These are phyloP conservation scores for Aphanomyces cochlioides DNA, from an alignment of 352 stramenopile genomes.

Conservation along the genomic window DNA sequence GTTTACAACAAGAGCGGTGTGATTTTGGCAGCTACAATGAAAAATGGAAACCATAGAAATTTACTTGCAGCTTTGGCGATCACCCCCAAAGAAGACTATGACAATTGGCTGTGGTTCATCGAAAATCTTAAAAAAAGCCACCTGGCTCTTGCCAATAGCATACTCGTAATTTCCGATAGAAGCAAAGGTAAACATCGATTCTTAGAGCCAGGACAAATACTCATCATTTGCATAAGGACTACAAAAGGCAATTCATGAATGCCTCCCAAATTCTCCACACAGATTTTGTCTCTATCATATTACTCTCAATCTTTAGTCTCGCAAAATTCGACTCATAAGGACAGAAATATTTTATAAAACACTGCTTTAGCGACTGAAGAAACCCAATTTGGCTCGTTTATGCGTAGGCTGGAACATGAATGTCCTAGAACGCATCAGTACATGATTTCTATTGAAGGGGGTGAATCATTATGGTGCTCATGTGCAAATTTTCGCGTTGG, in stretches of 20 bases:
- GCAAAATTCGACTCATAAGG: too few relatives aligned
- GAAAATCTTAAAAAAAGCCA: neutral
- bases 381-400: too few relatives aligned
- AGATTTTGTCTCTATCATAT: too few relatives aligned
- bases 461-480: too few relatives aligned
- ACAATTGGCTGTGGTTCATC: neutral
- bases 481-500: too few relatives aligned
- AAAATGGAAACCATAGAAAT: neutral
- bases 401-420: too few relatives aligned
- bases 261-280: too few relatives aligned
- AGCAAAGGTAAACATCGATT: neutral
- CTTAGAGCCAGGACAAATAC: neutral
- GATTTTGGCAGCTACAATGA: neutral
- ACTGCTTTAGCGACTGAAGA: too few relatives aligned
- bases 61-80: neutral
- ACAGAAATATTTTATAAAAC: too few relatives aligned
- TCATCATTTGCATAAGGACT: neutral
- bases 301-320: too few relatives aligned
- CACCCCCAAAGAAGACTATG: neutral
- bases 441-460: too few relatives aligned
- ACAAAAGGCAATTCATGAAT: neutral
- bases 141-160: neutral
- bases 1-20: conserved; percentile 3
- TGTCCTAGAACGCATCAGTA: too few relatives aligned
- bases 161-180: neutral